Evolutionary conservation across 2,329 filamentous ascomycete species (phyloP).

Genomic region (Penicillium sumatraense): DNA sequence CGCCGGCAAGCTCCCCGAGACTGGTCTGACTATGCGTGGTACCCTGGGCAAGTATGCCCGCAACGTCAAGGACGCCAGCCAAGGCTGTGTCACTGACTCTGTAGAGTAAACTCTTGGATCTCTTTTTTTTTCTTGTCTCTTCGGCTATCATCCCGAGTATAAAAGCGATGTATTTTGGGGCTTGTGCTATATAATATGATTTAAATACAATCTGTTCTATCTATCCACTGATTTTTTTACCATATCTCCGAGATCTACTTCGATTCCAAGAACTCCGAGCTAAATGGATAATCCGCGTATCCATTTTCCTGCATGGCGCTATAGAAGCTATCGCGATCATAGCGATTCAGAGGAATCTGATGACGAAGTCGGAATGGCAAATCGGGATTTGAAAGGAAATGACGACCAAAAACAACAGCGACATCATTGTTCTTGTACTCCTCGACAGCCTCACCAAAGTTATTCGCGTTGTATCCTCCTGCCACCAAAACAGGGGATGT

Average conservation of each 20-base stretch:
- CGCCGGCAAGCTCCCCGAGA: slow-evolving; percentile 50
- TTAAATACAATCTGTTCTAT: slow-evolving; percentile 13
- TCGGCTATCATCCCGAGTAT: slow-evolving; percentile 20
- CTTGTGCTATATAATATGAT: slow-evolving; percentile 30
- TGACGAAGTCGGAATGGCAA: slow-evolving; percentile 21
- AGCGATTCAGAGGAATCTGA: slow-evolving; percentile 10
- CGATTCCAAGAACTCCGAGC: background rate
- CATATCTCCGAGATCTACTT: background rate
- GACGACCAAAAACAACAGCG: slow-evolving; percentile 39
- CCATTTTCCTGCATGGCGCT: background rate
- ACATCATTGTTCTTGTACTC: slow-evolving; percentile 28
- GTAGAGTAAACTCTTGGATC: slow-evolving; percentile 33
- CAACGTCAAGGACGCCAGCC: slow-evolving; percentile 51
- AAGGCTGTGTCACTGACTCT: slow-evolving; percentile 53
- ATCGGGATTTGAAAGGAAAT: slow-evolving; percentile 30
- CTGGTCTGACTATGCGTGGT: slow-evolving; percentile 63
- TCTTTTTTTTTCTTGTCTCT: slow-evolving; percentile 1
- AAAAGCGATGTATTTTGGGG: slow-evolving; percentile 29
- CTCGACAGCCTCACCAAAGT: background rate
- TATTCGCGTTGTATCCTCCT: background rate
- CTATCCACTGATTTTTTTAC: background rate
- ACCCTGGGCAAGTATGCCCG: slow-evolving; percentile 73
- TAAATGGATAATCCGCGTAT: background rate
- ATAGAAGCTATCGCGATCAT: background rate
- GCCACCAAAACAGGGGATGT: background rate